phyloP scores from a whole-genome alignment of 169 alveolate species.

The Eimeria praecox region DNA sequence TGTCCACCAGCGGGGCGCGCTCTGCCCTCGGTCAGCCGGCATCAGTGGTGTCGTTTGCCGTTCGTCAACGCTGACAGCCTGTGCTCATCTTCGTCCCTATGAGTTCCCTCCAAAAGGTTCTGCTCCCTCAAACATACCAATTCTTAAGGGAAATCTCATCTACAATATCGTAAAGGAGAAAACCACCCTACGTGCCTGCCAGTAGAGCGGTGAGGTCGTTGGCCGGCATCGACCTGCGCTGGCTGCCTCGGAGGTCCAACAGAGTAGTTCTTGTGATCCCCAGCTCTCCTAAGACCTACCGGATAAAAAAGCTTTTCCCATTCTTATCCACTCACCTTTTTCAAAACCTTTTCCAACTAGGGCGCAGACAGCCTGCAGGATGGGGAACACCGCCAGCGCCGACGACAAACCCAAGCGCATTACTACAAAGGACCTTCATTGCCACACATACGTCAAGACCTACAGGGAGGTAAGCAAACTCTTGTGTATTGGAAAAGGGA shows the following conservation, averaged over 20 bases:
- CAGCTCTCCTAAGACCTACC: neutral
- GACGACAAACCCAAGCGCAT: slow-evolving; percentile 72
- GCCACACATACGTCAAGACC: slow-evolving; percentile 65
- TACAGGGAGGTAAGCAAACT: slow-evolving; percentile 41
- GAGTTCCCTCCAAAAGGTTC: neutral
- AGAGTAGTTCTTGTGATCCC: neutral
- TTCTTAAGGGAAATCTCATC: neutral
- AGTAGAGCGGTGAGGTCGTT: slow-evolving; percentile 17
- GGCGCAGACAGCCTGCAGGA: slow-evolving; percentile 68
- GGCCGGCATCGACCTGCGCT: slow-evolving; percentile 68
- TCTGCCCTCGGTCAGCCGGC: neutral
- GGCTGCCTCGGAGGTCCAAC: slow-evolving; percentile 45
- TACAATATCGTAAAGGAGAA: neutral
- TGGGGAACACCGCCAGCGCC: slow-evolving; percentile 77
- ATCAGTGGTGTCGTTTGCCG: neutral
- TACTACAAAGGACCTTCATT: slow-evolving; percentile 55
- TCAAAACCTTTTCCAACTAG: neutral
- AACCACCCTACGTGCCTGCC: slow-evolving; percentile 1
- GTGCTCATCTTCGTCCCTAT: neutral
- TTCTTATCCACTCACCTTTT: neutral
- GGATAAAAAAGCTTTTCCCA: neutral
- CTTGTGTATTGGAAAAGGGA: neutral
- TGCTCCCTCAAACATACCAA: neutral
- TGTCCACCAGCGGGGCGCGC: neutral
- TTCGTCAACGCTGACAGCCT: neutral